Conservation (phyloP, 1,284 basidiomycete species). For the Phylloboletellus chloephorus region DNA sequence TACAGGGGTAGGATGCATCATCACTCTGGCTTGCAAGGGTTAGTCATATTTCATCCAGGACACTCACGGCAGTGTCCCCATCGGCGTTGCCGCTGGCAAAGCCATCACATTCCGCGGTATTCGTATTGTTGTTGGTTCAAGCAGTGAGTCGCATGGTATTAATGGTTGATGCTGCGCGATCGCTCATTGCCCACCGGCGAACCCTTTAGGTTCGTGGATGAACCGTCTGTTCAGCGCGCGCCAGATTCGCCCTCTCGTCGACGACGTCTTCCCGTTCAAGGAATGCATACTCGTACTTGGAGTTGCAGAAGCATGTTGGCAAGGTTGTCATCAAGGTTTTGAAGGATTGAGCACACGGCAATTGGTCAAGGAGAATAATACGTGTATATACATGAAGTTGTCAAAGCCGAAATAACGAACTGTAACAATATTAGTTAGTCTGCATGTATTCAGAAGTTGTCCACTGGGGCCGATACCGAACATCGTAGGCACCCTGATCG, state of each 20-base stretch:
- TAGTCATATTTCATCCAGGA: not conserved
- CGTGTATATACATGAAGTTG: no score
- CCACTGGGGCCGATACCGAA: no score
- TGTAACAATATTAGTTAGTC: no score
- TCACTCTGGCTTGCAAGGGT: constrained; percentile 4
- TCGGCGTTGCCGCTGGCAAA: constrained; percentile 27
- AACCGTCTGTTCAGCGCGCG: constrained; percentile 39
- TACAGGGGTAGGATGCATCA: constrained; percentile 29
- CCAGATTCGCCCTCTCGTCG: constrained; percentile 42
- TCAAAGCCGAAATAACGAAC: no score
- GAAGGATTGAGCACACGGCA: constrained; percentile 9
- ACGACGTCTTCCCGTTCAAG: constrained; percentile 49
- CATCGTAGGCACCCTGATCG: no score
- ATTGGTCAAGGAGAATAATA: not conserved
- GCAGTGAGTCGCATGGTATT: no score
- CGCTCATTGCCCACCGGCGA: not conserved
- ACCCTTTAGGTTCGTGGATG: constrained; percentile 39
- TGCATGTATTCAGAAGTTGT: no score
- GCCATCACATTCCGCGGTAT: constrained; percentile 33
- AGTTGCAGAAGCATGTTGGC: constrained; percentile 41
- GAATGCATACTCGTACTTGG: constrained; percentile 43
- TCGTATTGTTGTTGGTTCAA: constrained; percentile 37
- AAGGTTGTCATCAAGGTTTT: constrained; percentile 45
- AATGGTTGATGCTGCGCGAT: not conserved
- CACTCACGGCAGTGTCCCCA: constrained; percentile 30